phyloP scores from a whole-genome alignment of 2,329 filamentous ascomycete species.

The Xylariaceae sp. region DNA sequence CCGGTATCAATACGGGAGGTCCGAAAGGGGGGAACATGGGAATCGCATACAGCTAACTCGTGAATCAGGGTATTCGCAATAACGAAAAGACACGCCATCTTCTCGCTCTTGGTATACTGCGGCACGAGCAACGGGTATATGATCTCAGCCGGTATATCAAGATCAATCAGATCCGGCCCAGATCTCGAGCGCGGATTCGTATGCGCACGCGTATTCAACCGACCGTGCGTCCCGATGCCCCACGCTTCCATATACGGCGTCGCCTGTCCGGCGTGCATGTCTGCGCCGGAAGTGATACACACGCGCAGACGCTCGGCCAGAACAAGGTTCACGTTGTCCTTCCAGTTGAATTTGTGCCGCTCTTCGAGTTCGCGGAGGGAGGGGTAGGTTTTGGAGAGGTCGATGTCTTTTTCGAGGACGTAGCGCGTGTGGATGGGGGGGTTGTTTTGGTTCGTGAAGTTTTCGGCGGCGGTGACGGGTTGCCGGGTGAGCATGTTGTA shows the following conservation, averaged over 20 bases:
- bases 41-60: conserved; percentile 27
- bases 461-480: neutral
- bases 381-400: conserved; percentile 10
- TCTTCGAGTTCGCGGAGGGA: conserved; percentile 8
- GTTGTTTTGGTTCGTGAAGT: conserved; percentile 4
- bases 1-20: neutral
- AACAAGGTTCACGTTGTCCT: neutral
- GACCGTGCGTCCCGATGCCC: no score
- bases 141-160: conserved; percentile 20
- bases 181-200: no score
- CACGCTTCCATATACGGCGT: no score
- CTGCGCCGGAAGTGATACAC: conserved; percentile 15
- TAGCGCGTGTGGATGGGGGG: conserved; percentile 13
- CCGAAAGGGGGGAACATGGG: neutral
- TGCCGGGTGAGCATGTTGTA: conserved; percentile 25
- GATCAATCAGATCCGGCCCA: no score
- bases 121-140: conserved; percentile 29
- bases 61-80: conserved; percentile 27
- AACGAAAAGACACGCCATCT: conserved; percentile 21
- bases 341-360: conserved; percentile 19
- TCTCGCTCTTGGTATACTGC: conserved; percentile 26
- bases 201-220: no score
- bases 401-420: conserved; percentile 8
- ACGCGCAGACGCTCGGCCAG: conserved; percentile 8
- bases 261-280: neutral